Evolutionary conservation across 2,329 filamentous ascomycete genomes (phyloP).

Genomic region (Neonectria hederae): DNA sequence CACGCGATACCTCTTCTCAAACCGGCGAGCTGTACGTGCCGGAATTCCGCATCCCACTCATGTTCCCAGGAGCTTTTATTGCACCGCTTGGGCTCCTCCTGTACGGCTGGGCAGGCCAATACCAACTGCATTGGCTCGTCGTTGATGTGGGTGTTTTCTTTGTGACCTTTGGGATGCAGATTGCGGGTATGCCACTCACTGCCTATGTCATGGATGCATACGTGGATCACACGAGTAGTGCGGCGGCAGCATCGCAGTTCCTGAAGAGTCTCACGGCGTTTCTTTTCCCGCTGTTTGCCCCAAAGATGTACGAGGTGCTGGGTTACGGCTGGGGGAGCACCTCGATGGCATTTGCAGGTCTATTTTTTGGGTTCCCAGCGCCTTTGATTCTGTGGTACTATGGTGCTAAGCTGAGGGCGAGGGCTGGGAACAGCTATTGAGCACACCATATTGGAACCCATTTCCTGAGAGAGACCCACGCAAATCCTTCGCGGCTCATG

Average conservation of each 20-base stretch:
- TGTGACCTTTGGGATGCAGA: conserved; percentile 46
- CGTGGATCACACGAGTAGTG: conserved; percentile 57
- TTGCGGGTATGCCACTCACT: conserved; percentile 43
- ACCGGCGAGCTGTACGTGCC: conserved; percentile 25
- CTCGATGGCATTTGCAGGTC: conserved; percentile 48
- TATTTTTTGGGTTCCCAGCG: conserved; percentile 50
- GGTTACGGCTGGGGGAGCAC: conserved; percentile 54
- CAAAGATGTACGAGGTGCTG: conserved; percentile 48
- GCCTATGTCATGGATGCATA: conserved; percentile 58
- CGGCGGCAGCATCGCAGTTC: conserved; percentile 58
- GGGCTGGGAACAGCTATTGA: neutral
- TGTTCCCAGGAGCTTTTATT: conserved; percentile 55
- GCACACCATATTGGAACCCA: no score
- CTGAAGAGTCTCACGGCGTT: conserved; percentile 57
- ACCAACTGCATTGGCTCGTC: conserved; percentile 49
- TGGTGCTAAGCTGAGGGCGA: conserved; percentile 47
- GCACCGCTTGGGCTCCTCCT: conserved; percentile 49
- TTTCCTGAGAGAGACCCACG: neutral
- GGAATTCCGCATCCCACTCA: conserved; percentile 41
- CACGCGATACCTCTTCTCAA: neutral
- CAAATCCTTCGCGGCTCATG: no score
- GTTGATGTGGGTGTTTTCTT: conserved; percentile 50
- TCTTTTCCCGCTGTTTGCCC: conserved; percentile 60
- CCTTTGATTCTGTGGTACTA: conserved; percentile 53
- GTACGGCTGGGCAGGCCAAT: conserved; percentile 56